phyloP scores from a whole-genome alignment of 441 rosid genomes.

The Metrosideros polymorpha region DNA sequence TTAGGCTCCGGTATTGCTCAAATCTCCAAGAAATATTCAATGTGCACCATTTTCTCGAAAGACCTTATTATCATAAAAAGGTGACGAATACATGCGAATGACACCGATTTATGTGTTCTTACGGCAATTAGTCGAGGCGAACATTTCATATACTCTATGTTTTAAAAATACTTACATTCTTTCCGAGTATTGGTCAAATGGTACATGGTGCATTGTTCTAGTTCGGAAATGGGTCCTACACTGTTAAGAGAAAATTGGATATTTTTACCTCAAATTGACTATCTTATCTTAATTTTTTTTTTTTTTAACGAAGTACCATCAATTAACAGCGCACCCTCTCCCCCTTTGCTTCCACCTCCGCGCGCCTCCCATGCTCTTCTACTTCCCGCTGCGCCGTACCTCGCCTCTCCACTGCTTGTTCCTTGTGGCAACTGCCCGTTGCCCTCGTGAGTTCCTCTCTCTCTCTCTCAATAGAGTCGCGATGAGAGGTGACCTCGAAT shows the following conservation, averaged over 20 bases:
- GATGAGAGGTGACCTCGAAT: no score
- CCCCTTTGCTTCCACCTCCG: neutral
- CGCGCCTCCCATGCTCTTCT: neutral
- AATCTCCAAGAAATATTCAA: neutral
- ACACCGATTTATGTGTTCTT: neutral
- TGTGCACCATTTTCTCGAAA: neutral
- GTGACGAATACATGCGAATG: neutral
- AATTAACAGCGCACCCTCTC: neutral
- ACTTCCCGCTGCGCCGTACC: neutral
- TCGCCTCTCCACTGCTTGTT: neutral
- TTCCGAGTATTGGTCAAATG: neutral
- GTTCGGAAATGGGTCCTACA: neutral
- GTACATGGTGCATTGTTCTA: neutral
- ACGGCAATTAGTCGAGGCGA: neutral
- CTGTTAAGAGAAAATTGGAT: neutral
- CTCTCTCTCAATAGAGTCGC: no score
- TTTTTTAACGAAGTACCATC: neutral
- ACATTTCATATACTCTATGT: rapidly evolving
- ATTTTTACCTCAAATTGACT: neutral
- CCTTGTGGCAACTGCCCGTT: neutral
- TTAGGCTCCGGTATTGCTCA: no score
- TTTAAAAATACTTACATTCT: neutral
- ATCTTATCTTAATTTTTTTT: no score
- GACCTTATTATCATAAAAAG: neutral
- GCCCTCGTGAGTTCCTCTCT: no score